Conservation (phyloP, 2,329 filamentous ascomycete genomes). For the Hortaea werneckii region DNA sequence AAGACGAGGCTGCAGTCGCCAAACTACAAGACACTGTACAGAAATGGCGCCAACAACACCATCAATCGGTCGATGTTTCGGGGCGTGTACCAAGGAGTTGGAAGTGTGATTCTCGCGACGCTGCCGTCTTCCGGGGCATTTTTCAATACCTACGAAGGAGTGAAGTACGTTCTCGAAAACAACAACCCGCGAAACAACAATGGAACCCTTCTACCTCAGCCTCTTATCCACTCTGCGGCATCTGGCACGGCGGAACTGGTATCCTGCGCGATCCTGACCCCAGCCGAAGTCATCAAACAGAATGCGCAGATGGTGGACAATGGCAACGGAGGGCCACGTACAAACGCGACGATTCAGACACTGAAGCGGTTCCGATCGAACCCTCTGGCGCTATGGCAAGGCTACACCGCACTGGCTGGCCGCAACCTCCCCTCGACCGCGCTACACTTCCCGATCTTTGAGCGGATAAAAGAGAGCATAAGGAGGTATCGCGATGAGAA, state of each 20-base stretch:
- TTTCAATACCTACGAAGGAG: slow-evolving; percentile 79
- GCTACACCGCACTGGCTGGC: slow-evolving; percentile 72
- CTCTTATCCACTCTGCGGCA: slow-evolving; percentile 61
- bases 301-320: slow-evolving; percentile 73
- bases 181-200: slow-evolving; percentile 35
- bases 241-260: slow-evolving; percentile 72
- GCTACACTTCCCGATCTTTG: slow-evolving; percentile 80
- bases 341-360: slow-evolving; percentile 47
- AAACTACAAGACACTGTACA: slow-evolving; percentile 60
- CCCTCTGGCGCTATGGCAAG: slow-evolving; percentile 50
- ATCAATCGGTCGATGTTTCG: slow-evolving; percentile 51
- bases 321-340: slow-evolving; percentile 22
- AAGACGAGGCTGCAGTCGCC: slow-evolving; percentile 79
- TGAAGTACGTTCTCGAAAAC: slow-evolving; percentile 53
- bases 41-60: slow-evolving; percentile 44
- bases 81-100: slow-evolving; percentile 79
- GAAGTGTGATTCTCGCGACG: slow-evolving; percentile 74
- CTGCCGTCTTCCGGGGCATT: slow-evolving; percentile 84
- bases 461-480: slow-evolving; percentile 52
- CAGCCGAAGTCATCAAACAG: slow-evolving; percentile 85
- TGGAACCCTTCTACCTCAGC: slow-evolving; percentile 47
- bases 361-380: slow-evolving; percentile 46
- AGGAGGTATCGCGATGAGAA: slow-evolving; percentile 33
- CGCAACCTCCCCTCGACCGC: slow-evolving; percentile 82
- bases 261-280: slow-evolving; percentile 77